Conservation (phyloP, 1,139 yeast genomes). For the Debaryomycetaceae sp. region DNA sequence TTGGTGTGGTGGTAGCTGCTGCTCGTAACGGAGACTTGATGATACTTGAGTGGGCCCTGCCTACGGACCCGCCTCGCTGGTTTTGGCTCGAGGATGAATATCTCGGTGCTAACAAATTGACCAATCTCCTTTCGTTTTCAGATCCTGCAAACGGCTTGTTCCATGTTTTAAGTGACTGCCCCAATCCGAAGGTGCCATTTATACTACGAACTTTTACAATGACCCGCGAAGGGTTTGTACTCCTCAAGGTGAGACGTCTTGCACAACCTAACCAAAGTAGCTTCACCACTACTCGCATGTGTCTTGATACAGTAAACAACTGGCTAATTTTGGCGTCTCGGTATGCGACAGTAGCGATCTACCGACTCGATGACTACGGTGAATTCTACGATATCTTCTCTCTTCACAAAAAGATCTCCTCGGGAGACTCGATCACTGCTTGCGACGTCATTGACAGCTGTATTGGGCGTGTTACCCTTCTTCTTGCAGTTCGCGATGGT, state of each 20-base stretch:
- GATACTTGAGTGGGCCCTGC: slow-evolving; percentile 28
- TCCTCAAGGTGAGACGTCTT: slow-evolving; percentile 10
- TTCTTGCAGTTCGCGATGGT: slow-evolving; percentile 58
- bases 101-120: slow-evolving; percentile 31
- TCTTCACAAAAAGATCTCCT: slow-evolving; percentile 42
- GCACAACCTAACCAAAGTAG: slow-evolving; percentile 32
- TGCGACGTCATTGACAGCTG: slow-evolving; percentile 25
- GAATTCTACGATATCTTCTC: slow-evolving; percentile 10
- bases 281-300: slow-evolving; percentile 51
- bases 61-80: slow-evolving; percentile 6
- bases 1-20: slow-evolving; percentile 35
- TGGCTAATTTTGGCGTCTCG: slow-evolving; percentile 61
- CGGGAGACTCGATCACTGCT: slow-evolving; percentile 71
- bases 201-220: slow-evolving; percentile 28
- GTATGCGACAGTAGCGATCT: slow-evolving; percentile 53
- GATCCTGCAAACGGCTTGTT: slow-evolving; percentile 10
- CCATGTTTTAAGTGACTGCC: slow-evolving; percentile 48
- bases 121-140: slow-evolving; percentile 36
- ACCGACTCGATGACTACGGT: slow-evolving; percentile 21
- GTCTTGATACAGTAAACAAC: slow-evolving; percentile 23
- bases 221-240: slow-evolving; percentile 7
- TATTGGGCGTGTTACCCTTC: slow-evolving; percentile 10
- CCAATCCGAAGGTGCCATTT: slow-evolving; percentile 52
- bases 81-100: slow-evolving; percentile 14
- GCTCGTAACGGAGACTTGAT: slow-evolving; percentile 44